These are phyloP conservation scores for Pichia sp. DNA, from an alignment of 1,139 yeast genomes.

Conservation along the genomic window DNA sequence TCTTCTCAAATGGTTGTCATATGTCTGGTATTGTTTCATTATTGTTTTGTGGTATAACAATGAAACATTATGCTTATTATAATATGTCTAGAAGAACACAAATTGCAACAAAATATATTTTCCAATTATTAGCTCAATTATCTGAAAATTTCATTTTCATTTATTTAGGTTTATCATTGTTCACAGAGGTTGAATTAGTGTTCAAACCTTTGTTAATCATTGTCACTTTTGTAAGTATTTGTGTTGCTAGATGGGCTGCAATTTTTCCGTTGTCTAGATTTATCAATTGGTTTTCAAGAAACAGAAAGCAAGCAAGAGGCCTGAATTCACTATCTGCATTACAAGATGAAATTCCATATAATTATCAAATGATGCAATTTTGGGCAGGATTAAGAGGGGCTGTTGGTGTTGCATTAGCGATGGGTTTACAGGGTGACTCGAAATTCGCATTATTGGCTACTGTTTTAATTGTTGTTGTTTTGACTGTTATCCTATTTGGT, in stretches of 20 bases:
- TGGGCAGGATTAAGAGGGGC: conserved; percentile 99
- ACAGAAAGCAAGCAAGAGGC: conserved; percentile 40
- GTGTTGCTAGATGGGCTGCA: conserved; percentile 95
- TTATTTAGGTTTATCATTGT: conserved; percentile 85
- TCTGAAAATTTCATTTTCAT: conserved; percentile 96
- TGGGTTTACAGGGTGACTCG: conserved; percentile 93
- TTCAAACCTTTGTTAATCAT: conserved; percentile 90
- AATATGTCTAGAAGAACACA: conserved; percentile 98
- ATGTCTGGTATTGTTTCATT: conserved; percentile 98
- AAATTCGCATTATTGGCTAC: conserved; percentile 88
- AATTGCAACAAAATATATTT: conserved; percentile 89
- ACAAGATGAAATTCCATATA: conserved; percentile 91
- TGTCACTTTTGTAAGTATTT: conserved; percentile 81
- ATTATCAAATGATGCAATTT: conserved; percentile 97
- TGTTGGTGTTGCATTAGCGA: conserved; percentile 97
- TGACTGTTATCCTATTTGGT: conserved; percentile 93
- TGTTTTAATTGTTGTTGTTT: conserved; percentile 89
- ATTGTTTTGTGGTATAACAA: conserved; percentile 90
- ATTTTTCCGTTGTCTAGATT: conserved; percentile 88
- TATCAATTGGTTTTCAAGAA: conserved; percentile 70
- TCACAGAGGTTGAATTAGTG: conserved; percentile 92
- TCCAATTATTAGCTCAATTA: conserved; percentile 87
- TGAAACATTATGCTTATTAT: conserved; percentile 93
- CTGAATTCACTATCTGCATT: conserved; percentile 35
- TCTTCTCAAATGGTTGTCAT: conserved; percentile 97